Evolutionary conservation across 2,329 filamentous ascomycete genomes (phyloP), one percentile per base, ranked within the genome.

Genomic region (Penicillium sp.): DNA sequence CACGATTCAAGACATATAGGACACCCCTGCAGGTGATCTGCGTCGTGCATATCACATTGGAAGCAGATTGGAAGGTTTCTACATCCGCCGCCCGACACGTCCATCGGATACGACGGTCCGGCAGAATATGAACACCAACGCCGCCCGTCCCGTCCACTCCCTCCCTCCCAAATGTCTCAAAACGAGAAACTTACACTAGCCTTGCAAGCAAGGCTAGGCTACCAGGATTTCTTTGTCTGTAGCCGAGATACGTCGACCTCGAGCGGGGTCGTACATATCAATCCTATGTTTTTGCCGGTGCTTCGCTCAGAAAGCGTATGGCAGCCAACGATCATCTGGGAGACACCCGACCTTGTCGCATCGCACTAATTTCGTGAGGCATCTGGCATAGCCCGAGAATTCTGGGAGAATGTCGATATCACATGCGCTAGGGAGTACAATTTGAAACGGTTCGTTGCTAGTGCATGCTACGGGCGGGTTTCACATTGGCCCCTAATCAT

Each of bases 21-120:
- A 53, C 48, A 52, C 53, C 56, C 56, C 56, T 58, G 53, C 56
- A 58, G 56, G 10, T 15, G 56, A 58, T 54, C 56, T 49, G 53
- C 56, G 34, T 21, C 34, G 15, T 52, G 48, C 56, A 56, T 54
- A 39, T 39, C 29, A 32, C 26, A 37, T 46, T 46, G 42, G 29
- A 23, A 15, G 30, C 4, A 54, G 36, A 58, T 56, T 58, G 53
- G 53, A 52, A 52, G 53, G 53, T 12, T 24, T 23, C 46, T 30
- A 29, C 20, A 23, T 47, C 53, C 56, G 53, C 12, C n/a, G 17
- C 29, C 12, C 20, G 26, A 39, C 46, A 48, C 51, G 36, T 26
- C 21, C 27, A 3, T 24, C 3, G 12, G 27, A 20, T 43, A 18
- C 30, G 27, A 9, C 18, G 18, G 17, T 13, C n/a, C 46, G 21